phyloP scores from a whole-genome alignment of 1,284 basidiomycete genomes.

The Irpex sp. region DNA sequence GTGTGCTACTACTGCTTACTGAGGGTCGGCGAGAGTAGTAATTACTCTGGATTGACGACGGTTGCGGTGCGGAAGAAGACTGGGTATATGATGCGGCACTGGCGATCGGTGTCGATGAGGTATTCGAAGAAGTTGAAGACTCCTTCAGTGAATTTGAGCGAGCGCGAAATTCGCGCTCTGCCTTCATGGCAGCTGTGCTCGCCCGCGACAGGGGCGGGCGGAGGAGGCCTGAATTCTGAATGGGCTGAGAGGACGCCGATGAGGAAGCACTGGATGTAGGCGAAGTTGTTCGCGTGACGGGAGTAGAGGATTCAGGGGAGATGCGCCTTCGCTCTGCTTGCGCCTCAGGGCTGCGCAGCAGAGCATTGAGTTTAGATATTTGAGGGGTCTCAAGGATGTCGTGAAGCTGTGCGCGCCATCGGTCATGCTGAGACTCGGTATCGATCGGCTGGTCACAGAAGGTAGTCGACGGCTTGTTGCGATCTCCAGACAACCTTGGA shows the following conservation, averaged over 20 bases:
- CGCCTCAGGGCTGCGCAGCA: background rate
- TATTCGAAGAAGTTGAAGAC: background rate
- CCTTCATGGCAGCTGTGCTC: conserved; percentile 21
- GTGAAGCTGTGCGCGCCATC: conserved; percentile 13
- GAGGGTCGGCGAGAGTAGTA: conserved; percentile 13
- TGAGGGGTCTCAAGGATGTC: conserved; percentile 10
- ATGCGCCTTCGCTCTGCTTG: background rate
- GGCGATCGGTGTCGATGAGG: background rate
- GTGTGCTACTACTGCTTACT: conserved; percentile 9
- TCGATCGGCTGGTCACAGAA: conserved; percentile 11
- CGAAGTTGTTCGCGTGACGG: conserved; percentile 13
- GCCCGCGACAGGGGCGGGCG: conserved; percentile 18
- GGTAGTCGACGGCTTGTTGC: conserved; percentile 11
- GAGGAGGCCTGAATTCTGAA: conserved; percentile 10
- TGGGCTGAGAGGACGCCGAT: conserved; percentile 7
- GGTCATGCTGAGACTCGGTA: conserved; percentile 18
- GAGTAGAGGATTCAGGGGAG: conserved; percentile 8
- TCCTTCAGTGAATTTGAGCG: conserved; percentile 13
- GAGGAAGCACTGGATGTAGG: conserved; percentile 13
- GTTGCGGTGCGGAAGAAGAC: background rate
- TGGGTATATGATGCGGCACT: background rate
- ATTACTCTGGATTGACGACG: background rate
- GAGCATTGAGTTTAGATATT: background rate
- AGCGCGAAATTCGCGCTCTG: conserved; percentile 17
- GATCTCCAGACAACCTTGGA: background rate